Evolutionary conservation across 306 rosid species (phyloP).

Genomic region (Mimosa pudica): DNA sequence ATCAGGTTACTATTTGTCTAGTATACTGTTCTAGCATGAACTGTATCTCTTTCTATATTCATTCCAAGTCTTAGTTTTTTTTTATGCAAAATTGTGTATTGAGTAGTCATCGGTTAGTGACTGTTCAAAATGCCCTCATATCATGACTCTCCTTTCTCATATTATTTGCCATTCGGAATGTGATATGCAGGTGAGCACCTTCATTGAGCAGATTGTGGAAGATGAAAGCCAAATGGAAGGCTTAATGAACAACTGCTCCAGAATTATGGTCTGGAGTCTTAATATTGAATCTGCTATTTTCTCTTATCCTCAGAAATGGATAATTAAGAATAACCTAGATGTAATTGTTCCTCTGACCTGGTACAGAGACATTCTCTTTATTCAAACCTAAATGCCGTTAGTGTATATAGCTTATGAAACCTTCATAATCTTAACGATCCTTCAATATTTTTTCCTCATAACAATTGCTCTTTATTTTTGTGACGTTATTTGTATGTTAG

Average conservation of each 20-base stretch:
- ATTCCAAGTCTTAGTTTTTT: constrained; percentile 17
- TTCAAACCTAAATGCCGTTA: not conserved
- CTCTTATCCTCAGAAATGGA: constrained; percentile 68
- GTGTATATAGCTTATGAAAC: constrained; percentile 33
- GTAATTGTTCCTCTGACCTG: constrained; percentile 50
- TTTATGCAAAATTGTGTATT: not conserved
- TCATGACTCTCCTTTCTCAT: not conserved
- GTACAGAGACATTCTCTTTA: constrained; percentile 32
- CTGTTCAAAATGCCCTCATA: constrained; percentile 6
- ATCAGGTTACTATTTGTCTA: constrained; percentile 58
- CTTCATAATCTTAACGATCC: constrained; percentile 15
- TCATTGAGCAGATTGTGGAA: constrained; percentile 81
- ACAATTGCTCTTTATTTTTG: constrained; percentile 7
- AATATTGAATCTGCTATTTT: constrained; percentile 48
- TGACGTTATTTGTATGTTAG: constrained; percentile 7
- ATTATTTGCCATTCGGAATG: constrained; percentile 33
- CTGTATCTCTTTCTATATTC: constrained; percentile 8
- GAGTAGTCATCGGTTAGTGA: not conserved
- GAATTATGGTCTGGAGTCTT: constrained; percentile 78
- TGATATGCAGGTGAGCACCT: constrained; percentile 67
- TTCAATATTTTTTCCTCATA: constrained; percentile 18
- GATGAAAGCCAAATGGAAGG: constrained; percentile 97
- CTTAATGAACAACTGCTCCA: constrained; percentile 61
- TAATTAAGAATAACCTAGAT: constrained; percentile 58
- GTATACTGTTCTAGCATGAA: constrained; percentile 2